These are phyloP conservation scores for Mrakiaceae sp. DNA, from an alignment of 1,284 basidiomycete genomes.

Conservation along the genomic window DNA sequence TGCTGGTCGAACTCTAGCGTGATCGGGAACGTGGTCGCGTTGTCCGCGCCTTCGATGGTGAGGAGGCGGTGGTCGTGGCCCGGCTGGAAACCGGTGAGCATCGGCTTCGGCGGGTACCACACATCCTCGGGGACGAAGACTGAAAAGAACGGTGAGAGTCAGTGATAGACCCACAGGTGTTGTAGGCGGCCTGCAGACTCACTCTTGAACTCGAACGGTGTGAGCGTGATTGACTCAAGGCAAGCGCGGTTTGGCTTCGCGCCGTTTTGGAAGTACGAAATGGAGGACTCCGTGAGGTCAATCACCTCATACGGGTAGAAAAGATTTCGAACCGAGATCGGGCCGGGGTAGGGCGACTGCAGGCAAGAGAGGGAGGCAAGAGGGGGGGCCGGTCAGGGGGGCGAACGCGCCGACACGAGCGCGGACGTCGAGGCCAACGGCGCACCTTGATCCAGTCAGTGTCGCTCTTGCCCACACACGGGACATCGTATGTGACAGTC, in stretches of 20 bases:
- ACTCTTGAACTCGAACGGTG: neutral
- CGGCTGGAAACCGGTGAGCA: constrained; percentile 64
- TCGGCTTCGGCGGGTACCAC: constrained; percentile 49
- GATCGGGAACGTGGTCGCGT: constrained; percentile 54
- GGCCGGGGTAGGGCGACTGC: constrained; percentile 40
- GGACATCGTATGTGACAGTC: constrained; percentile 51
- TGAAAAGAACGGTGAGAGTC: constrained; percentile 63
- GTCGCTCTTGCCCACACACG: constrained; percentile 41
- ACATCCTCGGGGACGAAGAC: constrained; percentile 51
- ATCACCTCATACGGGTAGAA: constrained; percentile 69
- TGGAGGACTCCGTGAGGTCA: constrained; percentile 50
- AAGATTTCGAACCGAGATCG: constrained; percentile 55
- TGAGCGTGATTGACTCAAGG: neutral
- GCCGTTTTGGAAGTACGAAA: constrained; percentile 51
- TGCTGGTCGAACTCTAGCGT: constrained; percentile 61
- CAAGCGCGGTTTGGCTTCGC: constrained; percentile 47
- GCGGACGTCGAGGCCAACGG: too few species aligned
- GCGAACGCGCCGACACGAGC: too few species aligned
- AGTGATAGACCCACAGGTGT: too few species aligned
- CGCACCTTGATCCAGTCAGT: constrained; percentile 48
- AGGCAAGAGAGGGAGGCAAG: neutral
- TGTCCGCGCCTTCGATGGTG: constrained; percentile 36
- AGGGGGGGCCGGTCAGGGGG: too few species aligned
- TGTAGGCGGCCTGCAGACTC: too few species aligned
- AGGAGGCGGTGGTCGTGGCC: constrained; percentile 67